Evolutionary conservation across 768 basidiomycete species (phyloP).

Genomic region (Solioccasus polychromus): DNA sequence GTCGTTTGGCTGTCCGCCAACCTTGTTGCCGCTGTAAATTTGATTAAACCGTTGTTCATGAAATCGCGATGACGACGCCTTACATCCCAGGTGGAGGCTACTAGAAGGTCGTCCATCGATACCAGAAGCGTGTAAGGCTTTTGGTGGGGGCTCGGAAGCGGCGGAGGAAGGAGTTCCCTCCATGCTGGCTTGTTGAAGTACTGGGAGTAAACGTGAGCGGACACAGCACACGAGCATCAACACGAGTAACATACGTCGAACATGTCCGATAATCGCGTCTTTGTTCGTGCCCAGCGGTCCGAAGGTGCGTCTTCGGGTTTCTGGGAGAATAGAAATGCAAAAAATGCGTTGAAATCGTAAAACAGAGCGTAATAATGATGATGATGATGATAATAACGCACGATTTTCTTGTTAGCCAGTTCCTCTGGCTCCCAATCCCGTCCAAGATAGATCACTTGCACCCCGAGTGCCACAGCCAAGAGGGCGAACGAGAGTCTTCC

Average conservation of each 20-base stretch:
- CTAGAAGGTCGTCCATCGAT: conserved; percentile 87
- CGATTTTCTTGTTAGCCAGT: conserved; percentile 60
- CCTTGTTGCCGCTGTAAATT: conserved; percentile 77
- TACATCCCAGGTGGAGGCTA: conserved; percentile 95
- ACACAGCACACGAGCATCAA: neutral
- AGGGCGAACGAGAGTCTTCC: conserved; percentile 53
- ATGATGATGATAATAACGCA: too few species aligned
- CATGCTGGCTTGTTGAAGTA: conserved; percentile 93
- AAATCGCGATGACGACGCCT: conserved; percentile 32
- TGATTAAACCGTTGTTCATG: neutral
- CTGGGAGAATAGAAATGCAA: conserved; percentile 30
- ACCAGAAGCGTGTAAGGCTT: conserved; percentile 91
- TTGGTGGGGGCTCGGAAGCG: conserved; percentile 75
- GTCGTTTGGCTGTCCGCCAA: conserved; percentile 97
- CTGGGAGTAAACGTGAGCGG: conserved; percentile 36
- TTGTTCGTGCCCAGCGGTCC: conserved; percentile 64
- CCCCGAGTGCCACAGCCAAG: conserved; percentile 54
- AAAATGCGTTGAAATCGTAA: too few species aligned
- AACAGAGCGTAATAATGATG: too few species aligned
- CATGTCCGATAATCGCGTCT: conserved; percentile 56
- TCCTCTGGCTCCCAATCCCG: conserved; percentile 78
- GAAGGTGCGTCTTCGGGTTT: conserved; percentile 56
- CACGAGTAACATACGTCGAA: conserved; percentile 56
- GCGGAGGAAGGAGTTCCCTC: conserved; percentile 88
- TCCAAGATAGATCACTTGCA: conserved; percentile 63